Base-by-base conservation (phyloP, 495 filamentous ascomycete genomes). In the Hyaloscypha variabilis region DNA sequence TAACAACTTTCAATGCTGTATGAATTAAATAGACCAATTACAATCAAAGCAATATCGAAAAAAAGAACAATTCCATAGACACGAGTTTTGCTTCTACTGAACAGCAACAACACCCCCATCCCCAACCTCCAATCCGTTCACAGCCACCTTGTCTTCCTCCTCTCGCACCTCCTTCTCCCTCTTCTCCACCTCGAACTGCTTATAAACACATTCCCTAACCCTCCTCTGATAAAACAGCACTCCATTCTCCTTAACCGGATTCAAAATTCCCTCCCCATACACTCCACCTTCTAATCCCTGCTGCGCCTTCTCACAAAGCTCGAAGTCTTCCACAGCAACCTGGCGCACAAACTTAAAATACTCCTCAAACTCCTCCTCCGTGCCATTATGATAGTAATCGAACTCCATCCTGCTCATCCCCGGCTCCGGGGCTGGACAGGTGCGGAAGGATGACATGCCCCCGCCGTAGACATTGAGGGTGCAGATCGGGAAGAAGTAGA, bases 401-500 rank as follows among this genome's bases (percentile, higher is more conserved):
- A 88, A 88, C 65, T 88, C 85, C 85, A 88, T 88, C 25, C 84
- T 76, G 1, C 80, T 82, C 25, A 85, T 74, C 2, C 79, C 77
- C 3, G 85, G 85, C 39, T 83, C 76, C 1, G 77, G 73, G 0
- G 81, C 83, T 0, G 85, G 85, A 67, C 83, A 84, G 2, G 85
- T 82, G 8, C 85, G 79, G 72, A 88, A 88, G 5, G 80, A 84
- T 10, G 80, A 82, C 83, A 87, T 86, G 1, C 84, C 85, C 0
- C 84, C 85, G 0, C 85, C 85, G 59, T 88, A 88, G 6, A 88
- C 84, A 63, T 87, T 85, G 13, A 88, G 67, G 0, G 85, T 87
- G 62, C 83, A 88, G 60, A 82, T 86, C 3, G 85, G 85, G 69
- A 87, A 87, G 79, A 87, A 87, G 65, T 86, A 88, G 6, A 88